Evolutionary conservation across 495 filamentous ascomycete species (phyloP).

Genomic region (Diplogelasinospora grovesii): DNA sequence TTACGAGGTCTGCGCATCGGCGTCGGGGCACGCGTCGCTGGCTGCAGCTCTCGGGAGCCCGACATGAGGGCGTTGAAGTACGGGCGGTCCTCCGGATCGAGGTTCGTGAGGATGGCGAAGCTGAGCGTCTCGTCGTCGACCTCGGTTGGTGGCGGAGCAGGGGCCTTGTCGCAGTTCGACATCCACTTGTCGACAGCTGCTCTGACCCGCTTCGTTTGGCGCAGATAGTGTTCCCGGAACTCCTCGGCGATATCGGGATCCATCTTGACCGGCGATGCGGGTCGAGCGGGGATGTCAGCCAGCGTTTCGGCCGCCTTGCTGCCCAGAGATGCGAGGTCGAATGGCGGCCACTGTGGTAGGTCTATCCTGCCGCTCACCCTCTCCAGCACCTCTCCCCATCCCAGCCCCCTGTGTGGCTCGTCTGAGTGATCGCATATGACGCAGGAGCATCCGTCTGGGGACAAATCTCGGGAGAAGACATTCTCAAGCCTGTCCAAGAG

Average conservation of each 20-base stretch:
- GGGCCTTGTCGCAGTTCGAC: slow-evolving; percentile 60
- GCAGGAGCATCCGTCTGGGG: slow-evolving; percentile 68
- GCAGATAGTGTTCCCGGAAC: slow-evolving; percentile 79
- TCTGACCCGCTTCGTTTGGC: slow-evolving; percentile 81
- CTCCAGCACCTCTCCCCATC: slow-evolving; percentile 95
- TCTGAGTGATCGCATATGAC: slow-evolving; percentile 62
- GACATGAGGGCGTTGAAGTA: slow-evolving; percentile 72
- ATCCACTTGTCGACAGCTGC: slow-evolving; percentile 83
- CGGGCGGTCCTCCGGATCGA: slow-evolving; percentile 65
- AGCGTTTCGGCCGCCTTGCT: slow-evolving; percentile 44
- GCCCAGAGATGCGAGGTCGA: slow-evolving; percentile 62
- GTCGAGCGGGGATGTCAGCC: slow-evolving; percentile 36
- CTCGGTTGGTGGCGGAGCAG: slow-evolving; percentile 68
- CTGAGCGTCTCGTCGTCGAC: slow-evolving; percentile 88
- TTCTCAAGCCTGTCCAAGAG: slow-evolving; percentile 88
- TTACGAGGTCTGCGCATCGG: slow-evolving; percentile 52
- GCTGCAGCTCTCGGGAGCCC: slow-evolving; percentile 55
- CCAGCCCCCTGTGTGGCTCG: slow-evolving; percentile 62
- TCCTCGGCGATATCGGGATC: slow-evolving; percentile 90
- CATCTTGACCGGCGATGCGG: slow-evolving; percentile 66
- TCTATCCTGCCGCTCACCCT: slow-evolving; percentile 81
- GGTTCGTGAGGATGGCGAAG: slow-evolving; percentile 86
- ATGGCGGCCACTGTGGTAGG: slow-evolving; percentile 81
- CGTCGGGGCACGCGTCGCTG: slow-evolving; percentile 49
- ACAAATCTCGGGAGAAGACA: slow-evolving; percentile 87